Base-by-base conservation (phyloP, 2,329 filamentous ascomycete species). In the Ceratocystis variospora region DNA sequence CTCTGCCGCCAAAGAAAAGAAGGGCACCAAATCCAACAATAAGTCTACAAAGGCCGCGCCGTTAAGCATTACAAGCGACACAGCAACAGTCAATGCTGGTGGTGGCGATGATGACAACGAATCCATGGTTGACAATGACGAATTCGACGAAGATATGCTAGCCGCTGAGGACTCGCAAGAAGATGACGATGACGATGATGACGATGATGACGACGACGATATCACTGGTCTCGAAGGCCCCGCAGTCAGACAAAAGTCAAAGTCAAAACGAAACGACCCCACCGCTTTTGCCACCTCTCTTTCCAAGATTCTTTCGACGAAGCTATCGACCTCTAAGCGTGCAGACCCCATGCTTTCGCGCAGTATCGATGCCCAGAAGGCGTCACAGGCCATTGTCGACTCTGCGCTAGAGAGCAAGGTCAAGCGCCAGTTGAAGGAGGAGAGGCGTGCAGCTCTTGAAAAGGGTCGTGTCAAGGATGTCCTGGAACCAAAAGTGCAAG, bases 401-500 rank as follows among this genome's bases (percentile, higher is more conserved):
- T 80, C 83, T 65, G 87, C 87, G 66, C 80, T 99, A 48, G 93
- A 96, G 72, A 81, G 86, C 64, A 93, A 90, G 74, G 94, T 92
- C 33, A 84, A 84, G 63, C 83, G 85, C 66, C 88, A 92, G 72
- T 75, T 97, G 72, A 85, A 90, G 44, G 86, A 89, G 44, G 89
- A 96, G 75, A 91, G 88, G 80, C 85, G 84, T 70, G 80, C 84
- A 65, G 88, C 89, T 22, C 76, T 89, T 70, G 92, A 97, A 71
- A 93, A 91, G 76, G 94, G 93, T 0, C 83, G 93, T 28, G 86
- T 97, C 63, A 89, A 86, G 76, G 91, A 97, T 76, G 88, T 97
- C 1, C 78, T 97, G 67, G 57, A 63, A 46, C 65, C 65, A 15
- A n/a, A 31, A 28, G 64, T 67, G n/a, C 41, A 53, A 55, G 66